A percentile compares a stretch with the other conserved stretches of the same genome.
These are phyloP conservation scores for Helenozyma baotianmanensis DNA, from an alignment of 805 yeast species.

Conservation along the genomic window DNA sequence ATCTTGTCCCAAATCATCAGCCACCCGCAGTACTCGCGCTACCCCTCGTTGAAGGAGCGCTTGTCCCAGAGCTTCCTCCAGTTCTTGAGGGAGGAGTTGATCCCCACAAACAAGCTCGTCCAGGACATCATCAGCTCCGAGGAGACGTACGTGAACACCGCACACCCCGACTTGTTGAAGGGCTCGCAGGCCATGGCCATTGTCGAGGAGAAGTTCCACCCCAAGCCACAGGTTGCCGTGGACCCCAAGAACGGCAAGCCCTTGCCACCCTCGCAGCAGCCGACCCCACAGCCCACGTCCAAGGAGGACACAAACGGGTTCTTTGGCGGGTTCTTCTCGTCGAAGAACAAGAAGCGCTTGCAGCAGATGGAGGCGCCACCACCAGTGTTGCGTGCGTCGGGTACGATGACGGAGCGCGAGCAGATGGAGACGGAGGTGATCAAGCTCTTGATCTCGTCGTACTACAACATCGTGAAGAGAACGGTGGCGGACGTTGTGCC, in stretches of 20 bases:
- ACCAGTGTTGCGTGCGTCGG: slow-evolving; percentile 86
- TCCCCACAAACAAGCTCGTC: slow-evolving; percentile 85
- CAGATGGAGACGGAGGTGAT: slow-evolving; percentile 96
- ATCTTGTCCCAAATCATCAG: slow-evolving; percentile 79
- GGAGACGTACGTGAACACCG: slow-evolving; percentile 93
- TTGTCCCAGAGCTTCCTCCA: slow-evolving; percentile 75
- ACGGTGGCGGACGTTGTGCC: slow-evolving; percentile 93
- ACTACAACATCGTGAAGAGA: slow-evolving; percentile 88
- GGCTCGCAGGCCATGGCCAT: slow-evolving; percentile 94
- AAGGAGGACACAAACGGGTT: slow-evolving; percentile 67
- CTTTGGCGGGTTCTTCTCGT: slow-evolving; percentile 91
- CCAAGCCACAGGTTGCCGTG: slow-evolving; percentile 66
- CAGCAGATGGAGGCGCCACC: slow-evolving; percentile 99
- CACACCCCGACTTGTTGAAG: slow-evolving; percentile 92
- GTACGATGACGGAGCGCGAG: slow-evolving; percentile 90
- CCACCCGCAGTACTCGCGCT: slow-evolving; percentile 79
- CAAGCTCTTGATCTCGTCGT: slow-evolving; percentile 83
- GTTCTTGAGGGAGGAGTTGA: slow-evolving; percentile 69
- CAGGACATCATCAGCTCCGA: slow-evolving; percentile 79
- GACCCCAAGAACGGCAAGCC: slow-evolving; percentile 92
- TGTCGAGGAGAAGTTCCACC: slow-evolving; percentile 83
- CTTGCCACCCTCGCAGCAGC: slow-evolving; percentile 42
- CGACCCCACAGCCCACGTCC: slow-evolving; percentile 21
- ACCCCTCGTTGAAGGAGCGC: slow-evolving; percentile 87
- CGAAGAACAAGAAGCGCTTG: slow-evolving; percentile 88